A percentile compares a stretch with the other conserved stretches of the same genome.
Evolutionary conservation across 1,284 basidiomycete species (phyloP).

Genomic region (Jaminaea rosea): DNA sequence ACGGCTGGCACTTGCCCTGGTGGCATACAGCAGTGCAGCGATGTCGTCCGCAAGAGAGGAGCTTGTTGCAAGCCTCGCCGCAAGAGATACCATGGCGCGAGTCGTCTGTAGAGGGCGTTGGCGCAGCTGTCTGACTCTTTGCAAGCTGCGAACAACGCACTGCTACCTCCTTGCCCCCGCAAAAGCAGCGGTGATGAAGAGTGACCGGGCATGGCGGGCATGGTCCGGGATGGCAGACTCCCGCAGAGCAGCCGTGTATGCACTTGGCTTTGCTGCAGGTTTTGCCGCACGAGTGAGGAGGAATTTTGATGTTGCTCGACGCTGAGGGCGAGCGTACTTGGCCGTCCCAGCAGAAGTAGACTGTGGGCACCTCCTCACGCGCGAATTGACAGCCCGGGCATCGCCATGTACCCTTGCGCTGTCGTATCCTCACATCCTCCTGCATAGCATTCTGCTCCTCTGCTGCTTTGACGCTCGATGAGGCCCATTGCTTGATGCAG

Average conservation of each 20-base stretch:
- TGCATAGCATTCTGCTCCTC: constrained; percentile 44
- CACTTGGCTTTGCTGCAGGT: constrained; percentile 32
- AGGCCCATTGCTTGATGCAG: constrained; percentile 43
- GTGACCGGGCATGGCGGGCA: constrained; percentile 43
- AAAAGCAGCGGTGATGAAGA: constrained; percentile 40
- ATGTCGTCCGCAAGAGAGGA: constrained; percentile 38
- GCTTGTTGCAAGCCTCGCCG: constrained; percentile 25
- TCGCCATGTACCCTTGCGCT: constrained; percentile 36
- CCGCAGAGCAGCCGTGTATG: constrained; percentile 35
- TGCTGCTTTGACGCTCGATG: constrained; percentile 36
- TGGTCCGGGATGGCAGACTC: constrained; percentile 41
- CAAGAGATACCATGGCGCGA: constrained; percentile 27
- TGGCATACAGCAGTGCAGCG: constrained; percentile 33
- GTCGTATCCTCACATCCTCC: constrained; percentile 37
- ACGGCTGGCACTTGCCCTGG: constrained; percentile 29
- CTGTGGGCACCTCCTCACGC: constrained; percentile 30
- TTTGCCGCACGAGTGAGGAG: constrained; percentile 40
- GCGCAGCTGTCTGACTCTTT: background rate
- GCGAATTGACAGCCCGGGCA: constrained; percentile 44
- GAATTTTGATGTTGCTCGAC: constrained; percentile 13
- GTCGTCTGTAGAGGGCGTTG: background rate
- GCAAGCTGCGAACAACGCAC: constrained; percentile 40
- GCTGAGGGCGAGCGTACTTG: constrained; percentile 25
- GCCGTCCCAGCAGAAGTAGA: constrained; percentile 43
- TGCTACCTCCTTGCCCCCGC: constrained; percentile 27